phyloP scores from a whole-genome alignment of 1,284 basidiomycete species.

The Sanghuangporus baumii region DNA sequence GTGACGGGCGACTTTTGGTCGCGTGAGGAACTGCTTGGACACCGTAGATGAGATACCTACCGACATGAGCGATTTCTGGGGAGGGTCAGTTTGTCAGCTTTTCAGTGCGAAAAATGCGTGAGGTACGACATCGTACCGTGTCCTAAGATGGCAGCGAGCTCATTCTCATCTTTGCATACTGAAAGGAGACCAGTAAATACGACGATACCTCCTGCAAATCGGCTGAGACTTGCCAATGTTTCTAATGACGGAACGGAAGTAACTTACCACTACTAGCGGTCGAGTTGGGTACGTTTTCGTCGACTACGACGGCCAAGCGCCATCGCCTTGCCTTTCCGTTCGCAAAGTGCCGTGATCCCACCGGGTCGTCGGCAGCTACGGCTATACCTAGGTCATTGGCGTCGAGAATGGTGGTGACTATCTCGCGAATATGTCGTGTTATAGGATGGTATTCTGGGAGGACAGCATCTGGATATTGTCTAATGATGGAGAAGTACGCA shows the following conservation, averaged over 20 bases:
- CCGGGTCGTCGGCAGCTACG: slow-evolving; percentile 21
- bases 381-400: slow-evolving; percentile 67
- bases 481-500: not conserved
- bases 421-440: slow-evolving; percentile 60
- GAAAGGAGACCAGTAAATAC: slow-evolving; percentile 91
- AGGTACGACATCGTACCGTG: slow-evolving; percentile 51
- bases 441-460: slow-evolving; percentile 68
- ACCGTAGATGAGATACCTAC: slow-evolving; percentile 30
- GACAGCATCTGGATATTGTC: slow-evolving; percentile 48
- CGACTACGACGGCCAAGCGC: slow-evolving; percentile 80
- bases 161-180: slow-evolving; percentile 72
- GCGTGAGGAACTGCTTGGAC: slow-evolving; percentile 62
- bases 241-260: not conserved
- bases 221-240: not conserved
- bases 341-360: slow-evolving; percentile 7
- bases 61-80: slow-evolving; percentile 82
- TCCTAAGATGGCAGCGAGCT: slow-evolving; percentile 80
- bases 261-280: slow-evolving; percentile 67
- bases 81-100: not conserved
- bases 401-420: slow-evolving; percentile 68
- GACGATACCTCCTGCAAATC: slow-evolving; percentile 58
- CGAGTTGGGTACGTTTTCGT: slow-evolving; percentile 72
- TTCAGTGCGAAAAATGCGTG: not conserved
- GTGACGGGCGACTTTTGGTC: slow-evolving; percentile 51
- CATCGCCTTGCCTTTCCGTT: slow-evolving; percentile 30